Percentiles rank a stretch among this genome's conserved stretches.
These are phyloP conservation scores for Aspergillus aculeatus DNA, from an alignment of 2,329 filamentous ascomycete species.

Conservation along the genomic window DNA sequence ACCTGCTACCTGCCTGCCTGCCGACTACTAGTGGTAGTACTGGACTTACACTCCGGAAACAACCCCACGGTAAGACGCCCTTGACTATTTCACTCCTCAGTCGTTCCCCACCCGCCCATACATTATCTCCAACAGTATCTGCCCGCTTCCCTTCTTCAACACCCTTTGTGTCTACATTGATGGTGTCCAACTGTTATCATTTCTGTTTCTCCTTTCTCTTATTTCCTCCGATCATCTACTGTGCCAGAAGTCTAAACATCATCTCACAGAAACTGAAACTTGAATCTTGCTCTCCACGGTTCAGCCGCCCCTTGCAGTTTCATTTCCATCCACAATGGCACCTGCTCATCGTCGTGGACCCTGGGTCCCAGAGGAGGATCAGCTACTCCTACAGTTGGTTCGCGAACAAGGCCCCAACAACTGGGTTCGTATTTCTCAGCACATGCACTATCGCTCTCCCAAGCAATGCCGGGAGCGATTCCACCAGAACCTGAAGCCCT, in stretches of 20 bases:
- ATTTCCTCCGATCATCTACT: neutral
- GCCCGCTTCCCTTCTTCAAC: neutral
- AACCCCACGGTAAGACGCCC: constrained; percentile 6
- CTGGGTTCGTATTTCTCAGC: constrained; percentile 82
- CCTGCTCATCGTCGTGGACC: constrained; percentile 69
- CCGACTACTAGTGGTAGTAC: neutral
- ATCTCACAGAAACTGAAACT: neutral
- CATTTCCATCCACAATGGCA: constrained; percentile 34
- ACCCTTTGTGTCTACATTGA: neutral
- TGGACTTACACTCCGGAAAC: neutral
- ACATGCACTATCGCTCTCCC: constrained; percentile 74
- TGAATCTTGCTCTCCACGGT: neutral
- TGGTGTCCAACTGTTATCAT: neutral
- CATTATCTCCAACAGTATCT: neutral
- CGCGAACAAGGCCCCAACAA: constrained; percentile 72
- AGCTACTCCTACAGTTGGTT: constrained; percentile 68
- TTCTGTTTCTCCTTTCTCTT: neutral
- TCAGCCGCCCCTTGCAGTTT: neutral
- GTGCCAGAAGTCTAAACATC: neutral
- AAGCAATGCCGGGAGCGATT: constrained; percentile 96
- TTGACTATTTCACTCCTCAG: neutral
- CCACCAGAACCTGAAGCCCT: constrained; percentile 85
- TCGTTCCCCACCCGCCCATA: constrained; percentile 1
- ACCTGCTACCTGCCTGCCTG: neutral
- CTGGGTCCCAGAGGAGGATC: constrained; percentile 78